These are phyloP conservation scores for Alternaria arbusti DNA, from an alignment of 2,329 filamentous ascomycete species.

Conservation along the genomic window DNA sequence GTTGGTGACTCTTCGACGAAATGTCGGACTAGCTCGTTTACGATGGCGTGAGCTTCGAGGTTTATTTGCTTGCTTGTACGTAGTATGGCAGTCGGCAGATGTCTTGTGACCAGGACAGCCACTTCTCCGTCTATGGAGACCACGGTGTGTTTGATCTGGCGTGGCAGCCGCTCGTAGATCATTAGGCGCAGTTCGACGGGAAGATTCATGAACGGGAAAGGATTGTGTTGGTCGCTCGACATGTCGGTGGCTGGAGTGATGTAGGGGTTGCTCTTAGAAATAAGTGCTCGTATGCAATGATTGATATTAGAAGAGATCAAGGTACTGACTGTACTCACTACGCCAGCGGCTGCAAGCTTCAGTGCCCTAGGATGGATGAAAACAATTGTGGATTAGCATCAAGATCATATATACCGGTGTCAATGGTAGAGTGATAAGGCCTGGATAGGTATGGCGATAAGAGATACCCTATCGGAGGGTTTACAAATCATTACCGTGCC, in stretches of 20 bases:
- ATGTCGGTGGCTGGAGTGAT: neutral
- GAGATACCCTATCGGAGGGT: neutral
- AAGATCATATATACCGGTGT: neutral
- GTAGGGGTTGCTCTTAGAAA: neutral
- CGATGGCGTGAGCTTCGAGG: neutral
- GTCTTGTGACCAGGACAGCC: neutral
- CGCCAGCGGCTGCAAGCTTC: neutral
- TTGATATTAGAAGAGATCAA: neutral
- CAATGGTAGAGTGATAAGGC: accelerated
- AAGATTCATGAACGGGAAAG: neutral
- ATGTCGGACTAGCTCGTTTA: neutral
- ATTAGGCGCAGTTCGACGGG: neutral
- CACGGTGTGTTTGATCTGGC: neutral
- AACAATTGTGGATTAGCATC: neutral
- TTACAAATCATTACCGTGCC: neutral
- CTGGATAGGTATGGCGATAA: neutral
- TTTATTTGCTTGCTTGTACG: neutral
- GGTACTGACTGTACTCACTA: neutral
- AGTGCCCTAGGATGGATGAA: accelerated
- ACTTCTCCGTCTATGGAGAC: neutral
- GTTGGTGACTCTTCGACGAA: neutral
- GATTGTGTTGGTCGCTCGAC: neutral
- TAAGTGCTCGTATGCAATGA: neutral
- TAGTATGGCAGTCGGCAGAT: neutral
- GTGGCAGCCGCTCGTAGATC: neutral